Evolutionary conservation across 331 rosid species (phyloP).

Genomic region (Pyracantha coccinea): DNA sequence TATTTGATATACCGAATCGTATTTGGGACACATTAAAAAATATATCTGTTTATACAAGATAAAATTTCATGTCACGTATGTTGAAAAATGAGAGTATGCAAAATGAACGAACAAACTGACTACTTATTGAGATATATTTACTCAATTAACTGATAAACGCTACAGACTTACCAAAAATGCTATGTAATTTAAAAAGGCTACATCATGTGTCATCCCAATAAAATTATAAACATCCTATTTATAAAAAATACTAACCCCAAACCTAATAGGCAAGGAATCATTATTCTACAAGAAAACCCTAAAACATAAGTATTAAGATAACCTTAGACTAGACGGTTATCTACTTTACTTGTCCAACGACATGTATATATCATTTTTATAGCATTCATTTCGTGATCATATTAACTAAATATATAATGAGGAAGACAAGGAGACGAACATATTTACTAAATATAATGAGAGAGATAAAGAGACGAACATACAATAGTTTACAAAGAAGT

Average conservation of each 20-base stretch:
- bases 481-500: not conserved
- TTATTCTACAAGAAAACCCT: not conserved
- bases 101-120: too few species aligned
- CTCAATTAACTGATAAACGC: too few species aligned
- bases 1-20: rapidly evolving
- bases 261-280: not conserved
- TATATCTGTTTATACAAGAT: too few species aligned
- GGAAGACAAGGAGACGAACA: not conserved
- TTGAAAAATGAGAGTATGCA: not conserved
- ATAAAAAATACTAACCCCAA: not conserved
- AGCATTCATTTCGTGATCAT: not conserved
- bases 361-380: not conserved
- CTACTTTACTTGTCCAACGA: not conserved
- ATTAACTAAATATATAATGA: not conserved
- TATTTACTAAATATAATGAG: too few species aligned
- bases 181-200: too few species aligned
- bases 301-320: not conserved
- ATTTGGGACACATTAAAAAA: too few species aligned
- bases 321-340: not conserved
- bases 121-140: too few species aligned
- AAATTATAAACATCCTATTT: too few species aligned
- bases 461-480: too few species aligned
- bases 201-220: too few species aligned
- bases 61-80: not conserved
- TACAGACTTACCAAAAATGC: too few species aligned